Conservation (phyloP, 2,329 filamentous ascomycete species). For the Diplocarpon rosae region DNA sequence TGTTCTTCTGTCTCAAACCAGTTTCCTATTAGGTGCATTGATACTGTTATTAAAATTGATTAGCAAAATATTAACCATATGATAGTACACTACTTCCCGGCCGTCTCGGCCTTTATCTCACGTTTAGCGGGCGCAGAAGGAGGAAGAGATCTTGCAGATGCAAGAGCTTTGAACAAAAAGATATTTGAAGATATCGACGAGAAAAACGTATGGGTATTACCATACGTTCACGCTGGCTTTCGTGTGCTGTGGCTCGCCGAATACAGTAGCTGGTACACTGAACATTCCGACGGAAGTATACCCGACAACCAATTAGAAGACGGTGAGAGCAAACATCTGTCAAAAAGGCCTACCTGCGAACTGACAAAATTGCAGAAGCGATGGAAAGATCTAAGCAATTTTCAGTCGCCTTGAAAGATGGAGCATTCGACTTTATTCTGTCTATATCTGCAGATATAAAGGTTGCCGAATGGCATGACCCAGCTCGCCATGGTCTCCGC, state of each 20-base stretch:
- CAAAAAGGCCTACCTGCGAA: constrained; percentile 5
- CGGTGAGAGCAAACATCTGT: constrained; percentile 29
- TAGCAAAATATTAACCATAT: too few species aligned
- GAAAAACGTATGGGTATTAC: constrained; percentile 53
- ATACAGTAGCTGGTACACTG: constrained; percentile 82
- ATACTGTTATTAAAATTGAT: not conserved
- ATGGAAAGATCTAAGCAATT: constrained; percentile 63
- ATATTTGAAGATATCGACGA: constrained; percentile 58
- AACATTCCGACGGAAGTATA: constrained; percentile 51
- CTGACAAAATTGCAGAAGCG: constrained; percentile 40
- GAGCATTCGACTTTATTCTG: constrained; percentile 84
- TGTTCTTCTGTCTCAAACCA: constrained; percentile 1
- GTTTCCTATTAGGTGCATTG: not conserved
- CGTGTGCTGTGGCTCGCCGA: constrained; percentile 83
- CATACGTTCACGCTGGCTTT: constrained; percentile 68
- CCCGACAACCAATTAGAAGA: constrained; percentile 52
- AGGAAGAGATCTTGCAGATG: constrained; percentile 53
- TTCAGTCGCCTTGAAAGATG: constrained; percentile 69
- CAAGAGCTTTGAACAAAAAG: constrained; percentile 56
- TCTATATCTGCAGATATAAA: constrained; percentile 74
- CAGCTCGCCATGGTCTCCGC: constrained; percentile 71
- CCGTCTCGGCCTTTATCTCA: constrained; percentile 65
- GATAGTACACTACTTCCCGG: constrained; percentile 69
- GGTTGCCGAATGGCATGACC: constrained; percentile 75
- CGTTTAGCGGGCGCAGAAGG: constrained; percentile 71